Evolutionary conservation across 2,329 filamentous ascomycete genomes (phyloP).

Genomic region (Colletotrichum camelliae): DNA sequence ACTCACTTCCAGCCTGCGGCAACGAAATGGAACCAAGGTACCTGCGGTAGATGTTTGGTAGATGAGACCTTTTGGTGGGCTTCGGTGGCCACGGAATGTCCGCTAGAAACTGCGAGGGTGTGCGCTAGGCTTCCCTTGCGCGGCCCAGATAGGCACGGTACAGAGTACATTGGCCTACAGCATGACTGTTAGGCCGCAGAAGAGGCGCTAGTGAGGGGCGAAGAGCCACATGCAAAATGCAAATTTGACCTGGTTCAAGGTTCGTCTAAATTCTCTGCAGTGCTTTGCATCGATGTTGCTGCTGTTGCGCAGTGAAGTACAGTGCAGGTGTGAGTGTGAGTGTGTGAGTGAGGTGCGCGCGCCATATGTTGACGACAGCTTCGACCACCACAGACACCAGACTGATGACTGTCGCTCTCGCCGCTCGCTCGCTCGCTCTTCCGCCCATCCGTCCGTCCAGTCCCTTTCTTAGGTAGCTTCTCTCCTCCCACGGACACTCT

Average conservation of each 20-base stretch:
- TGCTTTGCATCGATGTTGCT: neutral
- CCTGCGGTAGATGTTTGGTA: neutral
- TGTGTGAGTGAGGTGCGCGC: neutral
- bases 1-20: neutral
- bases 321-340: neutral
- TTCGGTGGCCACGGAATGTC: conserved; percentile 6
- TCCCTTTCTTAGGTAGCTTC: neutral
- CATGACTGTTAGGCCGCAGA: neutral
- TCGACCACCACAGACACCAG: neutral
- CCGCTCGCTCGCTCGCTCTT: neutral
- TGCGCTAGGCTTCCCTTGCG: neutral
- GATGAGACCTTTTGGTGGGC: neutral
- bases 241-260: conserved; percentile 24
- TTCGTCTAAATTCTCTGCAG: conserved; percentile 15
- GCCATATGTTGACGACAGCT: conserved; percentile 20
- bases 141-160: neutral
- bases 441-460: neutral
- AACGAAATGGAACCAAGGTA: neutral
- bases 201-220: conserved; percentile 18
- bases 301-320: neutral
- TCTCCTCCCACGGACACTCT: neutral
- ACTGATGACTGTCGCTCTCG: neutral
- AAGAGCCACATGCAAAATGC: conserved; percentile 23
- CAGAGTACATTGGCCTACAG: neutral
- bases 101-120: conserved; percentile 10